Evolutionary conservation across 257 asterid genomes (phyloP), one percentile per base, ranked within the genome.

Genomic region (Solanum paucissectum): DNA sequence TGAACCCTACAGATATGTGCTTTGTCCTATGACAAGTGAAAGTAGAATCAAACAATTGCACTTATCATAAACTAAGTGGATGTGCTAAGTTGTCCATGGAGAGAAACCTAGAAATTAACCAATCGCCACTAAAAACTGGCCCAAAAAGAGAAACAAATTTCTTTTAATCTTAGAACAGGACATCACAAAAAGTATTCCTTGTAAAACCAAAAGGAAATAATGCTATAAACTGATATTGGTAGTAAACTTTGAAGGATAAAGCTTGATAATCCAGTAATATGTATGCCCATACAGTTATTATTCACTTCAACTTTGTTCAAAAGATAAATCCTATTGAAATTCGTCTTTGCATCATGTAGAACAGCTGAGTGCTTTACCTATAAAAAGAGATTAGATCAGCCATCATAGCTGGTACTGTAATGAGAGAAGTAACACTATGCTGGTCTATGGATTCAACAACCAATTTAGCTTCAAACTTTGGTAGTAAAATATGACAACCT

Each of bases 341-440:
- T 42, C 9, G 25, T 8, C 40, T 46, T 16, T 27, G 85, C 66
- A 46, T 82, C 68, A 9, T 5, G 42, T 27, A 82, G 69, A 52
- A 49, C 40, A 29, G 29, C 44, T 49, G 44, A 82, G 42, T 46
- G 85, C 11, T 29, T 49, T 91, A 96, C 97, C 95, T 90, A 74
- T 86, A 88, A n/a, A 87, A 83, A 82, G 95, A 88, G 88, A 94
- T 91, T 11, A 97, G 87, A 93, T 97, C 99, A 87, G 98, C 94
- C 98, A 97, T 94, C 94, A 97, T 95, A 5, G 98, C 90, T 13
- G 99, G 99, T 9, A 97, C 98, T 12, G 98, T 93, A 90, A 97
- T 95, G 87, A 95, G 69, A 83, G 97, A 93, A 49, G 98, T 95
- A 42, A 97, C 95, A 5, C 27, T 85, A 88, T 94, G 94, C 42